phyloP scores from a whole-genome alignment of 116 monocot species.

The Trichopus zeylanicus region DNA sequence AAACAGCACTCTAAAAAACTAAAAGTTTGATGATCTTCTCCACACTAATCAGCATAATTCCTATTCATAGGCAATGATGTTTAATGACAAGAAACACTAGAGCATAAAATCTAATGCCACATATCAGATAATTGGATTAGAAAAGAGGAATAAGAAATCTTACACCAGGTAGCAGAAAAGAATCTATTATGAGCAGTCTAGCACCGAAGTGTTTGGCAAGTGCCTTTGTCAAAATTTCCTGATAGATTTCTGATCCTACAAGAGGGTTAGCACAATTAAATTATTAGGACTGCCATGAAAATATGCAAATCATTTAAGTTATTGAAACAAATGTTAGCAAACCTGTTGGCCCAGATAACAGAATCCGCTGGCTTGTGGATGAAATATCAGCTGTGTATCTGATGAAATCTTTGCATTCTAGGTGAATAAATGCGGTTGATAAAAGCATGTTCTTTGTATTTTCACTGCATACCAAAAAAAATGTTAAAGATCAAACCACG shows the following conservation, averaged over 20 bases:
- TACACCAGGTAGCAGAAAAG: conserved; percentile 71
- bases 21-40: neutral
- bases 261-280: conserved; percentile 1
- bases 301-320: neutral
- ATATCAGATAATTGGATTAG: neutral
- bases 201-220: conserved; percentile 75
- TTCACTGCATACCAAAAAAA: conserved; percentile 44
- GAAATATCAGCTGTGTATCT: conserved; percentile 65
- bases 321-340: neutral
- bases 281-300: neutral
- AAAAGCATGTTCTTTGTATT: conserved; percentile 69
- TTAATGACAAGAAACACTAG: neutral
- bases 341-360: conserved; percentile 96
- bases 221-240: conserved; percentile 79
- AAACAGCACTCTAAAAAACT: neutral
- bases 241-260: conserved; percentile 96
- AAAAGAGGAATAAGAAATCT: conserved; percentile 23
- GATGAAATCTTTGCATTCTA: conserved; percentile 69
- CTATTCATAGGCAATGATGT: neutral
- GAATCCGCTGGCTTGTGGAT: conserved; percentile 60
- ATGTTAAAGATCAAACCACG: neutral
- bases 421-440: conserved; percentile 77
- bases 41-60: neutral
- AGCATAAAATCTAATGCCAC: neutral
- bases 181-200: conserved; percentile 74